phyloP scores from a whole-genome alignment of 495 filamentous ascomycete genomes.

The Alectoria sarmentosa region DNA sequence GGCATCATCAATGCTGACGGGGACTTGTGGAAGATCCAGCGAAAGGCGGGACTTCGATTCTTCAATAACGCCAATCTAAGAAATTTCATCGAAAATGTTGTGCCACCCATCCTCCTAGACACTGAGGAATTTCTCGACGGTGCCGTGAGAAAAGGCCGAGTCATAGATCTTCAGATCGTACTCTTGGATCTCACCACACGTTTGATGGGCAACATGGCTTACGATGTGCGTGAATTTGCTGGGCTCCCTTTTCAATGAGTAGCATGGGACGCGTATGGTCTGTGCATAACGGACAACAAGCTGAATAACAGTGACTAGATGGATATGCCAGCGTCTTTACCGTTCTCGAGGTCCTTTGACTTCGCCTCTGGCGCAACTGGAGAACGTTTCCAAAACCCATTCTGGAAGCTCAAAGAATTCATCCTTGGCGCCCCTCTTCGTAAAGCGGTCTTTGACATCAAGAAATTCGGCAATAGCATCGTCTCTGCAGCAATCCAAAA shows the following conservation, averaged over 20 bases:
- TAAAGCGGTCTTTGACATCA: conserved; percentile 39
- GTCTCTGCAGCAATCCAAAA: conserved; percentile 41
- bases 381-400: conserved; percentile 54
- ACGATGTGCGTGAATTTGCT: conserved; percentile 37
- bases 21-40: conserved; percentile 51
- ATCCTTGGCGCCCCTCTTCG: conserved; percentile 42
- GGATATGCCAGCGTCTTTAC: conserved; percentile 51
- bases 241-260: not conserved
- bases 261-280: not conserved
- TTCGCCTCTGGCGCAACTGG: conserved; percentile 51
- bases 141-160: conserved; percentile 17
- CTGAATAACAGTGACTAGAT: conserved; percentile 32
- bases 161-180: conserved; percentile 46
- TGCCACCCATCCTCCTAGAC: conserved; percentile 43
- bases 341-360: conserved; percentile 51
- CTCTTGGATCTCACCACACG: conserved; percentile 55
- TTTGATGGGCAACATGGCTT: conserved; percentile 55
- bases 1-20: conserved; percentile 60
- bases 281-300: not conserved
- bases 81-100: conserved; percentile 46
- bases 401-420: conserved; percentile 49
- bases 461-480: conserved; percentile 43
- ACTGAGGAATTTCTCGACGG: conserved; percentile 33
- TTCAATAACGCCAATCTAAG: conserved; percentile 49
- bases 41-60: conserved; percentile 52